phyloP scores from a whole-genome alignment of 371 early-diverging fungal genomes.

The Lichtheimia ornata region DNA sequence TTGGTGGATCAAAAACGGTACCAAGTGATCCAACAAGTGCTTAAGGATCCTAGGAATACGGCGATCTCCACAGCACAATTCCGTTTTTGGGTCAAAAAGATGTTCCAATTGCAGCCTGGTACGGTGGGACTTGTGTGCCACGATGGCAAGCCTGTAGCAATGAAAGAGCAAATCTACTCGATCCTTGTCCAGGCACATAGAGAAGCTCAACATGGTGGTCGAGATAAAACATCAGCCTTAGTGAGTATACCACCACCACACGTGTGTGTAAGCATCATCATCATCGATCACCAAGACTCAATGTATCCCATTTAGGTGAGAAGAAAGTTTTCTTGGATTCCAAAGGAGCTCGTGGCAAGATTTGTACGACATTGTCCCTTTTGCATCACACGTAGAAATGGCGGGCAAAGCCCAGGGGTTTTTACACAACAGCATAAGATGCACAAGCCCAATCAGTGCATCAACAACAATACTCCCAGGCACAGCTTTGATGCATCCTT shows the following conservation, averaged over 20 bases:
- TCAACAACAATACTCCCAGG: constrained; percentile 1
- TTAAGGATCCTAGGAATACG: constrained; percentile 64
- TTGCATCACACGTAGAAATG: constrained; percentile 46
- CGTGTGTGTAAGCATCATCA: background rate
- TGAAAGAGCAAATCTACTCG: constrained; percentile 55
- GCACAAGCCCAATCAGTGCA: background rate
- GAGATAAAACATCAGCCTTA: constrained; percentile 67
- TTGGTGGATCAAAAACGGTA: constrained; percentile 57
- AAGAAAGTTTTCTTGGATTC: constrained; percentile 59
- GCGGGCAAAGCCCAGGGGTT: constrained; percentile 24
- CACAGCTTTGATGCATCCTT: constrained; percentile 9
- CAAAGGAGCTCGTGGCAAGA: constrained; percentile 60
- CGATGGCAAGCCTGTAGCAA: constrained; percentile 62
- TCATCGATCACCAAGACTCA: no score
- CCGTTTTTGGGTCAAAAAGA: constrained; percentile 69
- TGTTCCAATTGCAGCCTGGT: constrained; percentile 53
- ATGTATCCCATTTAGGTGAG: constrained; percentile 38
- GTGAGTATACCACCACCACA: constrained; percentile 34
- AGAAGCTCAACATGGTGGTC: constrained; percentile 64
- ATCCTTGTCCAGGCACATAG: constrained; percentile 59
- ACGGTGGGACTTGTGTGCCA: constrained; percentile 53
- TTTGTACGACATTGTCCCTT: constrained; percentile 61
- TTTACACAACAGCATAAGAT: background rate
- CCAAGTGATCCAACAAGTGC: constrained; percentile 54
- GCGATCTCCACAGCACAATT: constrained; percentile 68